A percentile compares a stretch with the other conserved stretches of the same genome.
These are phyloP conservation scores for Scheffersomyces ergatensis DNA, from an alignment of 805 yeast species.

Conservation along the genomic window DNA sequence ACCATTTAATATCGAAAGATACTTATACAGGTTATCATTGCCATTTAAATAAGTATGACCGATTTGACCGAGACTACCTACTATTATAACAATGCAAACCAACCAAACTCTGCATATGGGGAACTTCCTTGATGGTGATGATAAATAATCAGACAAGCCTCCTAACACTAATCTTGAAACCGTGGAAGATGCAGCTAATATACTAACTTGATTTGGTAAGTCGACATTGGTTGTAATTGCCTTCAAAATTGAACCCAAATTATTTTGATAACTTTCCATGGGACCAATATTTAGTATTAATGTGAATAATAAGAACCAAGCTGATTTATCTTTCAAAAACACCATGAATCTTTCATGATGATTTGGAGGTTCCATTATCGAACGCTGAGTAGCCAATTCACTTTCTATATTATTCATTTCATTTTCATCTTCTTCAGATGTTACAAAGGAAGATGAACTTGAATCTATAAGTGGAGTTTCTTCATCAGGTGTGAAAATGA, in stretches of 20 bases:
- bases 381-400: constrained; percentile 29
- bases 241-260: constrained; percentile 71
- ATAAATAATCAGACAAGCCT: constrained; percentile 59
- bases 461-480: constrained; percentile 26
- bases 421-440: constrained; percentile 2
- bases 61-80: constrained; percentile 34
- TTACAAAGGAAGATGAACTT: constrained; percentile 1
- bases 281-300: constrained; percentile 77
- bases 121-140: constrained; percentile 20
- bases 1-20: constrained; percentile 56
- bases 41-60: constrained; percentile 12
- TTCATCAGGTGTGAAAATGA: constrained; percentile 14
- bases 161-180: constrained; percentile 67
- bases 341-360: constrained; percentile 31
- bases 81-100: constrained; percentile 18
- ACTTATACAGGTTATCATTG: constrained; percentile 10
- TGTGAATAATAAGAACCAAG: constrained; percentile 62
- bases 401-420: constrained; percentile 15
- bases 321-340: constrained; percentile 52
- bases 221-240: constrained; percentile 12
- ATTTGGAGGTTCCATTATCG: constrained; percentile 34
- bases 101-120: constrained; percentile 36
- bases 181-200: constrained; percentile 69
- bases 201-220: constrained; percentile 51
- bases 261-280: constrained; percentile 78